Evolutionary conservation across 768 basidiomycete genomes (phyloP).

Genomic region (Termitomyces sp.): DNA sequence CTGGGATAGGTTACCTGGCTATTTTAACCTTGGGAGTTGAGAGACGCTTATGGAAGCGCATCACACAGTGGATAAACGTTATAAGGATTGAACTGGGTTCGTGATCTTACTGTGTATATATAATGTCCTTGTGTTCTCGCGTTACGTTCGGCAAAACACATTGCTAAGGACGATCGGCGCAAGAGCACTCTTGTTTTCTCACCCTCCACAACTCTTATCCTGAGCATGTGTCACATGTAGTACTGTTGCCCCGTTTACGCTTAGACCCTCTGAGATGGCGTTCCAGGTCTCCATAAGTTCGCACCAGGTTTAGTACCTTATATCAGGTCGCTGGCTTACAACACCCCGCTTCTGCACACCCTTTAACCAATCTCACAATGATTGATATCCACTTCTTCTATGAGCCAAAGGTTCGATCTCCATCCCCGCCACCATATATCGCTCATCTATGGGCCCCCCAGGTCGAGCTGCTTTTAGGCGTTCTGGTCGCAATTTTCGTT

Average conservation of each 20-base stretch:
- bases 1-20: conserved; percentile 10
- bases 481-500: conserved; percentile 16
- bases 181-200: background rate
- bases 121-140: background rate
- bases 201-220: background rate
- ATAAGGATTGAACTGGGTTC: background rate
- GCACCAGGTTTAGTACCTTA: background rate
- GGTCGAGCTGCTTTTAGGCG: conserved; percentile 6
- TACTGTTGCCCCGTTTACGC: background rate
- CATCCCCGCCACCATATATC: background rate
- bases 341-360: background rate
- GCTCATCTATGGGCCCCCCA: background rate
- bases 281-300: background rate
- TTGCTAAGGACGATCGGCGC: background rate
- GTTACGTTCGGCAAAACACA: background rate
- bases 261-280: background rate
- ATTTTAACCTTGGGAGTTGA: conserved; percentile 10
- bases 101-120: background rate
- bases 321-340: background rate
- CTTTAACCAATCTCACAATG: background rate
- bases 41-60: conserved; percentile 3
- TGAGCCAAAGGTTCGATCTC: background rate
- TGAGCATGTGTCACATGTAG: background rate
- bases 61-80: conserved; percentile 3
- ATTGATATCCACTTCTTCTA: background rate